Conservation (phyloP, 2,329 filamentous ascomycete species). For the Colletotrichum higginsianum region DNA sequence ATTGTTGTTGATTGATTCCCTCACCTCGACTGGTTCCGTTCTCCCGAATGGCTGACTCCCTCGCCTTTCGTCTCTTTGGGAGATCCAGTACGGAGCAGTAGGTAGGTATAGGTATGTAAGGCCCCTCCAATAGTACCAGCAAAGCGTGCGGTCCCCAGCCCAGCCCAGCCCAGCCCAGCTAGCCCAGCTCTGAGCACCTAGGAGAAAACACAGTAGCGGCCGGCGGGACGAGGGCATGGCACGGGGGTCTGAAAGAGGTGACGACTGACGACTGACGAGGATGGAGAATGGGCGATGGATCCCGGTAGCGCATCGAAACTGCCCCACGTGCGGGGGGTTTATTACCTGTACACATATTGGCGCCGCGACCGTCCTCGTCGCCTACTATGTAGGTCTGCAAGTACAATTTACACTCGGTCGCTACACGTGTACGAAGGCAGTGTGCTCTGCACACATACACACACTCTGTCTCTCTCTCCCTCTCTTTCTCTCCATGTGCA, state of each 20-base stretch:
- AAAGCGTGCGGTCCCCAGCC: background rate
- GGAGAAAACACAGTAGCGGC: background rate
- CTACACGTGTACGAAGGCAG: no score
- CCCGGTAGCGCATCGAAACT: slow-evolving; percentile 43
- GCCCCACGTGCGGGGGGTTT: slow-evolving; percentile 39
- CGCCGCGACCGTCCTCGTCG: background rate
- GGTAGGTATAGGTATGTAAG: background rate
- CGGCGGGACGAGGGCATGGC: slow-evolving; percentile 3
- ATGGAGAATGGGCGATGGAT: slow-evolving; percentile 24
- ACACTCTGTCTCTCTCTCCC: no score
- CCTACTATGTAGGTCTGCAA: no score
- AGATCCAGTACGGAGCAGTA: no score
- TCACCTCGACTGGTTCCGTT: background rate
- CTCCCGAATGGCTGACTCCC: background rate
- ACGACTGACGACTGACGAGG: slow-evolving; percentile 4
- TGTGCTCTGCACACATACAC: no score
- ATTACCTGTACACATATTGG: slow-evolving; percentile 4
- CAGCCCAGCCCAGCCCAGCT: background rate
- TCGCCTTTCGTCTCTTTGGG: background rate
- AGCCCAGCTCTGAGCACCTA: background rate
- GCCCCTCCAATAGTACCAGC: background rate
- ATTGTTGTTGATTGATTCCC: background rate
- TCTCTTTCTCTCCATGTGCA: background rate
- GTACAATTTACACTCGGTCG: no score
- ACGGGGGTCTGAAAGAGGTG: background rate